Evolutionary conservation across 116 monocot species (phyloP).

Genomic region (Papilionanthe hybrid): DNA sequence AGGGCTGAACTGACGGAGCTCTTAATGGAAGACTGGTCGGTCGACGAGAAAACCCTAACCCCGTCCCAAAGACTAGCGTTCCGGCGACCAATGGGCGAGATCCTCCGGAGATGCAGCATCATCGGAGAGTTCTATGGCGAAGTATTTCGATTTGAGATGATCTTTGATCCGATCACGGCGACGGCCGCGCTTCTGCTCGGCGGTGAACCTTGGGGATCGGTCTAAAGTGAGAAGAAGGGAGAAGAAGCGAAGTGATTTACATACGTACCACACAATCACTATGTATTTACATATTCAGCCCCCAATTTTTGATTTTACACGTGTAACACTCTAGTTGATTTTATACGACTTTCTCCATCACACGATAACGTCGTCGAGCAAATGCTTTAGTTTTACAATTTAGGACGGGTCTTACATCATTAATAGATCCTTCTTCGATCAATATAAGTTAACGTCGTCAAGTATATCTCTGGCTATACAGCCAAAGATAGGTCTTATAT

Average conservation of each 20-base stretch:
- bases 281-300: too few species aligned
- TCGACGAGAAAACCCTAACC: constrained; percentile 19
- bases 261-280: too few species aligned
- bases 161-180: background rate
- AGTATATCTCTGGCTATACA: too few species aligned
- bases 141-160: background rate
- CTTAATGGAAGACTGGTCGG: constrained; percentile 19
- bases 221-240: background rate
- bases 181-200: background rate
- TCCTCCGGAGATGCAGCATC: background rate
- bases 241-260: background rate
- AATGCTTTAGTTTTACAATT: too few species aligned
- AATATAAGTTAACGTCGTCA: too few species aligned
- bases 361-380: too few species aligned
- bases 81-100: background rate
- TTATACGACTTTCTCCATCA: too few species aligned
- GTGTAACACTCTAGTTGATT: too few species aligned
- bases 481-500: too few species aligned
- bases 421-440: too few species aligned
- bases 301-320: too few species aligned
- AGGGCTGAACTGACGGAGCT: constrained; percentile 13
- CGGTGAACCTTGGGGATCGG: background rate
- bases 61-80: constrained; percentile 8
- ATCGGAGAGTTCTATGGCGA: background rate
- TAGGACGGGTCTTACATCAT: too few species aligned